Percentiles rank a stretch among this genome's conserved stretches.
Evolutionary conservation across 345 rosid genomes (phyloP).

Genomic region (Ceriops zippeliana): DNA sequence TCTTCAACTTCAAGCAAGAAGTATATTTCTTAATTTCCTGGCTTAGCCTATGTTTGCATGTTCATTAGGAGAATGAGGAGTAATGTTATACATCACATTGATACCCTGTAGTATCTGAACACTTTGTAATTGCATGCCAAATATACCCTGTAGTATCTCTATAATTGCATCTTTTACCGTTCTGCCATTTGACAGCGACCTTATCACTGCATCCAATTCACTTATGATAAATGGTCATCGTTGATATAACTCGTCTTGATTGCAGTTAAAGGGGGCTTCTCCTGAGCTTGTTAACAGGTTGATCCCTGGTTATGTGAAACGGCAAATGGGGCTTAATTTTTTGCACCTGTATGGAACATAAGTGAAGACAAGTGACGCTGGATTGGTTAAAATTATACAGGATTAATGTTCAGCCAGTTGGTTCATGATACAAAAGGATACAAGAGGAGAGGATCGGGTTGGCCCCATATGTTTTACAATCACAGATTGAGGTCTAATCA

Average conservation of each 20-base stretch:
- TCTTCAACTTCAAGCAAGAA: constrained; percentile 50
- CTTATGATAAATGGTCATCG: not conserved
- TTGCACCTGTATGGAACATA: constrained; percentile 66
- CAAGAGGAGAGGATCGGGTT: constrained; percentile 3
- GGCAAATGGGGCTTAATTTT: constrained; percentile 68
- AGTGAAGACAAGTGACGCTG: constrained; percentile 10
- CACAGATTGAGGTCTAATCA: constrained; percentile 30
- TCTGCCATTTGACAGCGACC: not conserved
- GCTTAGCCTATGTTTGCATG: not conserved
- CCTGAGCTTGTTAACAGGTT: constrained; percentile 72
- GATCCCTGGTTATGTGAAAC: constrained; percentile 74
- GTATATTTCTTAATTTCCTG: constrained; percentile 29
- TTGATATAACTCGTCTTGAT: constrained; percentile 6
- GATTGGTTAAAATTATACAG: not conserved
- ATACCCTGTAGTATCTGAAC: not conserved
- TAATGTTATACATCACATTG: not conserved
- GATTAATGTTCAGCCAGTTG: constrained; percentile 18
- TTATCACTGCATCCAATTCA: not conserved
- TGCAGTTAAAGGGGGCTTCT: constrained; percentile 63
- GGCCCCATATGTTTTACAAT: constrained; percentile 14
- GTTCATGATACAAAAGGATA: constrained; percentile 12
- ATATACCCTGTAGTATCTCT: no score
- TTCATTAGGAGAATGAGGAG: not conserved
- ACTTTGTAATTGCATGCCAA: not conserved
- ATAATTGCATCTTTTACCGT: not conserved